A percentile compares a stretch with the other conserved stretches of the same genome.
phyloP scores from a whole-genome alignment of 2,329 filamentous ascomycete species.

The Mariannaea sp. region DNA sequence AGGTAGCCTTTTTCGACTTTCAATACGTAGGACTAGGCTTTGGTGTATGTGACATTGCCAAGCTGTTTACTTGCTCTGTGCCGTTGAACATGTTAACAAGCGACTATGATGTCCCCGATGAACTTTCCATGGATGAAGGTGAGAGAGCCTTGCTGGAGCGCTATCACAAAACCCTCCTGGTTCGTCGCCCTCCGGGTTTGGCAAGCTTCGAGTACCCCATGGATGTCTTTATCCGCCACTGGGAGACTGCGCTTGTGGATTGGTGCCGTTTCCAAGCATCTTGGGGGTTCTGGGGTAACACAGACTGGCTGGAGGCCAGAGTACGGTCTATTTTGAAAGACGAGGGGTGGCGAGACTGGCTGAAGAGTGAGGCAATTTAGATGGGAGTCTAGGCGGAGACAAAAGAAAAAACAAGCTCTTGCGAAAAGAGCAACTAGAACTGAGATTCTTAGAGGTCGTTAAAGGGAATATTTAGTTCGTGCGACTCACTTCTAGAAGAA shows the following conservation, averaged over 20 bases:
- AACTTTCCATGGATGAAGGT: slow-evolving; percentile 54
- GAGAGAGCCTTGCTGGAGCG: slow-evolving; percentile 56
- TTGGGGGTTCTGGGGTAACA: slow-evolving; percentile 67
- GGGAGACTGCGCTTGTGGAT: slow-evolving; percentile 70
- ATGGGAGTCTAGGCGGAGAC: no score
- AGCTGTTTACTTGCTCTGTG: slow-evolving; percentile 69
- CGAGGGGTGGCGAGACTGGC: slow-evolving; percentile 51
- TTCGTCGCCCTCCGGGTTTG: background rate
- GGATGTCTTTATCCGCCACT: slow-evolving; percentile 60
- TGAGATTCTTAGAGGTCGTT: no score
- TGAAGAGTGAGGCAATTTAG: no score
- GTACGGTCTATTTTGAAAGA: slow-evolving; percentile 56
- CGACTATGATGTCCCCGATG: slow-evolving; percentile 37
- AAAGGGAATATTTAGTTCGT: no score
- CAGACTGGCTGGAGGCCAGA: slow-evolving; percentile 60
- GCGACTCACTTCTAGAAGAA: no score
- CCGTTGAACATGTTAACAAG: slow-evolving; percentile 57
- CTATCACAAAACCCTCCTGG: slow-evolving; percentile 51
- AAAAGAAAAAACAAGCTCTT: no score
- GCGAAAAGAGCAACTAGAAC: no score
- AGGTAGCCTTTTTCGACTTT: slow-evolving; percentile 70
- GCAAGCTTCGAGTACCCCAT: slow-evolving; percentile 52
- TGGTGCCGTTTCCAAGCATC: slow-evolving; percentile 67
- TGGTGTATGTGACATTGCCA: slow-evolving; percentile 69
- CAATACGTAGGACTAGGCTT: slow-evolving; percentile 69